phyloP scores from a whole-genome alignment of 805 yeast genomes.

The Candida nemodendra region DNA sequence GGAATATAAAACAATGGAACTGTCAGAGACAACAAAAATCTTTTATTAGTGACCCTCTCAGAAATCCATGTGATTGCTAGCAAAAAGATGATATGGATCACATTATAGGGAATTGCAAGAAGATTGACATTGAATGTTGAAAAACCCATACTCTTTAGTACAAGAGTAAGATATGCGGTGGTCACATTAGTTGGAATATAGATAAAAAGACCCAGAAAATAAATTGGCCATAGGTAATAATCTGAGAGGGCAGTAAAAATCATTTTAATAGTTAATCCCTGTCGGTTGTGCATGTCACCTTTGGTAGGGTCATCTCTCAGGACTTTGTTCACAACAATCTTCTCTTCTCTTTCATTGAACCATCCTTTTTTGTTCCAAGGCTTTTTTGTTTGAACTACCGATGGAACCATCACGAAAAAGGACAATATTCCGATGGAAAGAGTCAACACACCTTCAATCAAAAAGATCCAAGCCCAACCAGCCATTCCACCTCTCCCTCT shows the following conservation, averaged over 20 bases:
- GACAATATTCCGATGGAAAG: constrained; percentile 46
- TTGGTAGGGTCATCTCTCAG: constrained; percentile 62
- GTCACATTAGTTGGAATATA: constrained; percentile 39
- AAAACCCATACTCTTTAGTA: constrained; percentile 50
- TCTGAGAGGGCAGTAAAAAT: constrained; percentile 44
- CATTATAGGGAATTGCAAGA: constrained; percentile 49
- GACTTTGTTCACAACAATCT: constrained; percentile 56
- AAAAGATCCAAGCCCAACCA: constrained; percentile 68
- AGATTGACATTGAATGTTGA: constrained; percentile 51
- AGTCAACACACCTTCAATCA: constrained; percentile 62
- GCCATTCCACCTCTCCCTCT: constrained; percentile 42
- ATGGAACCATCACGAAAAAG: constrained; percentile 34
- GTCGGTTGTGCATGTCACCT: constrained; percentile 64
- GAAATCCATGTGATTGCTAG: constrained; percentile 37
- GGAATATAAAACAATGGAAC: not conserved
- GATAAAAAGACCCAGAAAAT: constrained; percentile 43
- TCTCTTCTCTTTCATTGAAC: constrained; percentile 54
- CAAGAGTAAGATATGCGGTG: constrained; percentile 46
- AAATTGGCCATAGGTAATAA: constrained; percentile 56
- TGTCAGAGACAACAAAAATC: constrained; percentile 18
- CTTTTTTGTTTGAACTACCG: constrained; percentile 31
- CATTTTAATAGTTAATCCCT: constrained; percentile 43
- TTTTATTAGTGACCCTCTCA: constrained; percentile 34
- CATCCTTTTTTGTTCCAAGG: constrained; percentile 33
- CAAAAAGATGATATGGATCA: constrained; percentile 38